Percentiles rank a stretch among this genome's conserved stretches.
Conservation (phyloP, 2,329 filamentous ascomycete species). For the Xylariales sp. region DNA sequence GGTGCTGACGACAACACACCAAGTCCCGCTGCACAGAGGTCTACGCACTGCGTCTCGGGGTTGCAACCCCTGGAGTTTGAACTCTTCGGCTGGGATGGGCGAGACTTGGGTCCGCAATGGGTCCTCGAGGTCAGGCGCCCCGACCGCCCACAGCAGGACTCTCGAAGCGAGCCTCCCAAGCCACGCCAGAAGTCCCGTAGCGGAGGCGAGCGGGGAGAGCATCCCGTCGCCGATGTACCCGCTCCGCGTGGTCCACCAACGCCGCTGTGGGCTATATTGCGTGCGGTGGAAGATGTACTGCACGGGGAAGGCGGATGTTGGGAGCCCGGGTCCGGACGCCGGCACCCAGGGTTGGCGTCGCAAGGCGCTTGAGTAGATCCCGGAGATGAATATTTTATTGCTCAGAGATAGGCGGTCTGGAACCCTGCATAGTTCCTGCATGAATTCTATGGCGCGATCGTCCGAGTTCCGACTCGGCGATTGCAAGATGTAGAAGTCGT, state of each 20-base stretch:
- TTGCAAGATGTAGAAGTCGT: too few relatives aligned
- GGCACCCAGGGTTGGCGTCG: constrained; percentile 6
- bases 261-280: background rate
- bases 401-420: background rate
- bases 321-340: background rate
- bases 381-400: constrained; percentile 8
- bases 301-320: background rate
- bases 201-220: background rate
- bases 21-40: too few relatives aligned
- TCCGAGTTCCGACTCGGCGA: background rate
- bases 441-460: background rate
- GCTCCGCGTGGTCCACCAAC: background rate
- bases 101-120: too few relatives aligned
- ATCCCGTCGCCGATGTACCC: background rate
- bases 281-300: background rate
- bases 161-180: too few relatives aligned
- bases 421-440: background rate
- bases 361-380: constrained; percentile 12
- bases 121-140: too few relatives aligned
- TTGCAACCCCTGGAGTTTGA: too few relatives aligned
- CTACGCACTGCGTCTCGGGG: too few relatives aligned
- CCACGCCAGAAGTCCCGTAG: background rate
- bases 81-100: too few relatives aligned
- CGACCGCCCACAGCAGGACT: too few relatives aligned
- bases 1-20: too few relatives aligned